Base-by-base conservation (phyloP, 75 land plant genomes). In the Pseudotsuga menziesii region DNA sequence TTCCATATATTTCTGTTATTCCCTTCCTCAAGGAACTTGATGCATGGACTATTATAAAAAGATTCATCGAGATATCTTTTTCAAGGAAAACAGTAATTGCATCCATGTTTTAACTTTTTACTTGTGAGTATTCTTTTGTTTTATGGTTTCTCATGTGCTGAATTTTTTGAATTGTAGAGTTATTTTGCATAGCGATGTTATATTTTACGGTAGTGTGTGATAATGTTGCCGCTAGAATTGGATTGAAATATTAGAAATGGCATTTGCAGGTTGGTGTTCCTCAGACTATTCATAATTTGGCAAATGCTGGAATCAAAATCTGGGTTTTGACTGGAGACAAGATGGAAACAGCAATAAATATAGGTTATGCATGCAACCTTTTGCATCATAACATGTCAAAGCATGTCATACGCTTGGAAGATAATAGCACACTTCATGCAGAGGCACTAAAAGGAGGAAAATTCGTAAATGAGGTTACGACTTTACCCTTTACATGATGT, bases 251-350 rank as follows among this genome's bases (percentile, higher is more conserved):
- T 6, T 73, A 32, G 76, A 27, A 12, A 54, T 25, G 26, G 36
- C 20, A 54, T 79, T 52, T 39, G 35, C 70, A 82, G 82, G 83
- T 36, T 58, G 83, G 83, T 62, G 83, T 82, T 55, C 83, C 83
- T 15, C 61, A 74, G 35, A 48, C 75, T 13, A 82, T 82, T 54
- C 54, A 73, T 61, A 57, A 75, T 20, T 59, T 82, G 2, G 83
- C 82, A 41, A 36, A 52, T 73, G 83, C 83, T 73, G 83, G 83
- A 60, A 78, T 82, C 19, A 82, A 82, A 44, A 82, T 82, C 66
- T 82, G 83, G 83, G 82, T 82, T 27, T 82, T 82, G 52, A 82
- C 82, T 25, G 82, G 83, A 17, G 83, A 82, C 67, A 82, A 82
- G 54, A 79, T 82, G 76, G 83, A 80, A 66, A 82, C 83, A 29